Evolutionary conservation across 352 stramenopile species (phyloP).

Genomic region (Aphanomyces stellatus): DNA sequence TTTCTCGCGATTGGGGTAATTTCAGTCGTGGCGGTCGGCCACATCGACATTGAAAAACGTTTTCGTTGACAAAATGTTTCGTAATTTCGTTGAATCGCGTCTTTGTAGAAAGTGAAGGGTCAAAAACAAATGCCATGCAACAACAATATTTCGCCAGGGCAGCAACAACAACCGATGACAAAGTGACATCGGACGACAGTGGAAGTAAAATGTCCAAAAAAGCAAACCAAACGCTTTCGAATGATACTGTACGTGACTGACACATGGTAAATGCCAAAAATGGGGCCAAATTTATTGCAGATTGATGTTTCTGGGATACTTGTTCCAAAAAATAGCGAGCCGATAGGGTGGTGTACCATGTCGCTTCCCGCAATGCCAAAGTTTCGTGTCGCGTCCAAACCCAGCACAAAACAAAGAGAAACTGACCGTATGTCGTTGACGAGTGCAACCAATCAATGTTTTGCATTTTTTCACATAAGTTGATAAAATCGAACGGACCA

Average conservation of each 20-base stretch:
- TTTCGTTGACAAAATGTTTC: neutral
- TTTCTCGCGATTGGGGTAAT: neutral
- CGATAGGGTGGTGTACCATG: neutral
- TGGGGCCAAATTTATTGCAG: neutral
- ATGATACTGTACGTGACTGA: neutral
- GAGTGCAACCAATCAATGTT: neutral
- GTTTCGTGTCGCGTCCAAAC: neutral
- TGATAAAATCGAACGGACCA: neutral
- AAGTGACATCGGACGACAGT: neutral
- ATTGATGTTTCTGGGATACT: neutral
- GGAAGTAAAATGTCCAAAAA: neutral
- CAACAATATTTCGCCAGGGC: neutral
- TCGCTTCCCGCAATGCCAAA: neutral
- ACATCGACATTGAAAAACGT: neutral
- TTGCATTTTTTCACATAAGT: neutral
- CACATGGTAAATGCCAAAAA: neutral
- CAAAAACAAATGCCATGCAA: no score
- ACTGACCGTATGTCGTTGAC: neutral
- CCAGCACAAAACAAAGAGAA: slow-evolving; percentile 6
- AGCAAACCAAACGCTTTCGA: neutral
- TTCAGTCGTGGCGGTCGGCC: neutral
- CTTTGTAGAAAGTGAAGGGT: no score
- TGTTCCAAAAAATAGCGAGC: neutral
- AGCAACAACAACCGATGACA: neutral
- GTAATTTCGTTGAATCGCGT: no score